phyloP scores from a whole-genome alignment of 2,329 filamentous ascomycete species.

The Dichotomopilus funicola region DNA sequence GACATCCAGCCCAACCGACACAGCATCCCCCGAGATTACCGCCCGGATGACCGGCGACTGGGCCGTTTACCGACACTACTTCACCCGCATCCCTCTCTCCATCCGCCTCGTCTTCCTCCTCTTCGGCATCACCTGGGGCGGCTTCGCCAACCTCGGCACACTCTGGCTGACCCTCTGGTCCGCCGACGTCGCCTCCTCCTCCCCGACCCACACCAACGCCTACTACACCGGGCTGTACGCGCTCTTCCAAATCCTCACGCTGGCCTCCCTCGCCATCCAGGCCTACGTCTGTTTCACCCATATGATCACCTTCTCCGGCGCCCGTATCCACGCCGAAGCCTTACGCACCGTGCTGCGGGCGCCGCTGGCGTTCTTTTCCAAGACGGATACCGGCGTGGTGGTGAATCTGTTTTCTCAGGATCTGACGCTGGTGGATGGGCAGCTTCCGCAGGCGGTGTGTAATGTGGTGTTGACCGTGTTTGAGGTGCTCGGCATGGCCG shows the following conservation, averaged over 20 bases:
- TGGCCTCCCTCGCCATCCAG: slow-evolving; percentile 20
- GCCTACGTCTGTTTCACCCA: slow-evolving; percentile 18
- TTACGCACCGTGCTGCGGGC: slow-evolving; percentile 30
- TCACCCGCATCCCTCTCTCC: slow-evolving; percentile 15
- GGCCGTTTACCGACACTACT: slow-evolving; percentile 24
- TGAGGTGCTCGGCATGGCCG: slow-evolving; percentile 23
- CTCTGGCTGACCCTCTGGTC: slow-evolving; percentile 30
- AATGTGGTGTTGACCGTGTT: slow-evolving; percentile 23
- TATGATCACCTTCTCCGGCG: slow-evolving; percentile 22
- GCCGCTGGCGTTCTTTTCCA: slow-evolving; percentile 31
- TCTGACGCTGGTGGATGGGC: slow-evolving; percentile 33
- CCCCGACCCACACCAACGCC: slow-evolving; percentile 17
- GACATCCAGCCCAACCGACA: slow-evolving; percentile 2
- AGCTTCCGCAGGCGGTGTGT: slow-evolving; percentile 30
- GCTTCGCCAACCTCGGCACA: slow-evolving; percentile 23
- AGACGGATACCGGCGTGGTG: slow-evolving; percentile 31
- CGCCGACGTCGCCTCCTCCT: slow-evolving; percentile 11
- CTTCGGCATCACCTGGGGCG: slow-evolving; percentile 17
- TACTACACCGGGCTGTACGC: slow-evolving; percentile 29
- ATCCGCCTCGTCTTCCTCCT: slow-evolving; percentile 13
- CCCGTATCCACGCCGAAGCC: slow-evolving; percentile 26
- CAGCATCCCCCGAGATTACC: neutral
- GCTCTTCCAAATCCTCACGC: slow-evolving; percentile 20
- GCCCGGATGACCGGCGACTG: slow-evolving; percentile 18
- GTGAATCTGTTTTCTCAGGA: slow-evolving; percentile 39